Base-by-base conservation (phyloP, 768 basidiomycete species). In the Imleria badia region DNA sequence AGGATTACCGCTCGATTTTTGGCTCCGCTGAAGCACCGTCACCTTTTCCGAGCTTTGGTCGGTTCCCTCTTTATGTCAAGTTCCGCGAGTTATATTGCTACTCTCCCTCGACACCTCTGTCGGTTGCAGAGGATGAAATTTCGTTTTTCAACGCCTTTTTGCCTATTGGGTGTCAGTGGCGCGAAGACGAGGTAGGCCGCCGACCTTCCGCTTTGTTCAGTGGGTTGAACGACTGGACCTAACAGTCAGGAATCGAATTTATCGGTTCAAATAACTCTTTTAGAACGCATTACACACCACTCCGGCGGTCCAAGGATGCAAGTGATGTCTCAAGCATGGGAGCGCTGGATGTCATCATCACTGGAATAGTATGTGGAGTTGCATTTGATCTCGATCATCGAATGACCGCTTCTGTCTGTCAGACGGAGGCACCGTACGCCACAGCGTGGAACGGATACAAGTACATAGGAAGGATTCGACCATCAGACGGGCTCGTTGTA, bases 401-500 rank as follows among this genome's bases (percentile, higher is more conserved):
- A 40, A 19, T 63, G 22, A 59, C 43, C 45, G 6, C 34, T 22
- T 26, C 13, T 39, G 26, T 26, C 13, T 39, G 26, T 30, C 60
- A 83, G 82, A 79, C 79, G 7, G 81, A 81, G 50, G 71, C 72
- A 35, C 69, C 66, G 17, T 74, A 79, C 55, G 72, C 75, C 22
- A 66, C 71, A 19, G 81, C 81, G 3, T 88, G 85, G 86, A 84
- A 82, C 3, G 76, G 73, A 5, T 81, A 78, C 52, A 75, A 69
- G 45, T 73, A 86, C 46, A 66, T 81, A 39, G 86, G 86, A 35
- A 79, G 84, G 30, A 72, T 87, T 14, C 73, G 86, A 30, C 68
- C 81, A 9, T 73, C 73, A 36, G 86, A 88, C 66, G 86, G 86
- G 14, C 70, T 86, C 36, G 71, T 86, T 29, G 76, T 80, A 5